Evolutionary conservation across 2,329 filamentous ascomycete genomes (phyloP).

Genomic region (Alternaria ventricosa): DNA sequence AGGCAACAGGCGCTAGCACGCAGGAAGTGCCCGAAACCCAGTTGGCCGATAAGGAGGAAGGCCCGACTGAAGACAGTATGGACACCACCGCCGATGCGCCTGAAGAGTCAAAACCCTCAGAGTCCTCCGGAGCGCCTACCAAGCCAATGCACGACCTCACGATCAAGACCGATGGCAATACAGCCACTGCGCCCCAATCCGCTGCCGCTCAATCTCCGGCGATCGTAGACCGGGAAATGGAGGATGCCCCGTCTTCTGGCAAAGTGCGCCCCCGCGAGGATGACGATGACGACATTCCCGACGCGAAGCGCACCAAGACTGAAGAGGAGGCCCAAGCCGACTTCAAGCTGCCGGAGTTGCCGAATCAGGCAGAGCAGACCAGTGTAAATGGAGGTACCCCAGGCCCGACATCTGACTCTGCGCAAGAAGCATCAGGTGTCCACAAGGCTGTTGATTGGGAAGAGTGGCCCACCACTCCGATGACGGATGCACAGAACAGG

Average conservation of each 20-base stretch:
- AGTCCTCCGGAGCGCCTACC: slow-evolving; percentile 32
- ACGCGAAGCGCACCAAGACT: slow-evolving; percentile 80
- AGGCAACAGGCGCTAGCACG: slow-evolving; percentile 33
- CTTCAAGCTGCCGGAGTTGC: slow-evolving; percentile 55
- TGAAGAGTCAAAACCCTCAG: slow-evolving; percentile 16
- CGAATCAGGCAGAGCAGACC: slow-evolving; percentile 42
- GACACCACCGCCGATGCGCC: slow-evolving; percentile 30
- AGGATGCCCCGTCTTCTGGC: slow-evolving; percentile 48
- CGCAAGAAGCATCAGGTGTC: slow-evolving; percentile 38
- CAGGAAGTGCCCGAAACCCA: slow-evolving; percentile 43
- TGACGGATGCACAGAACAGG: slow-evolving; percentile 64
- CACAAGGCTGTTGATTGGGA: slow-evolving; percentile 44
- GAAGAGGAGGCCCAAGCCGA: slow-evolving; percentile 54
- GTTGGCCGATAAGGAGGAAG: slow-evolving; percentile 19
- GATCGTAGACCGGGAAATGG: slow-evolving; percentile 44
- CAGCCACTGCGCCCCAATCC: slow-evolving; percentile 16
- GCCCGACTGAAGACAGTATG: slow-evolving; percentile 32
- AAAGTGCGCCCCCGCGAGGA: slow-evolving; percentile 67
- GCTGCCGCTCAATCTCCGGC: slow-evolving; percentile 32
- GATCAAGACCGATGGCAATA: slow-evolving; percentile 31
- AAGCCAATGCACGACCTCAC: slow-evolving; percentile 44
- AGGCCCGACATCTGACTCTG: slow-evolving; percentile 32
- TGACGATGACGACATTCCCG: slow-evolving; percentile 67
- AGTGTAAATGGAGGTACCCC: slow-evolving; percentile 29
- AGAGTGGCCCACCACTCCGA: slow-evolving; percentile 40